Evolutionary conservation across 345 rosid species (phyloP), one percentile per base, ranked within the genome.

Genomic region (Salix udensis): DNA sequence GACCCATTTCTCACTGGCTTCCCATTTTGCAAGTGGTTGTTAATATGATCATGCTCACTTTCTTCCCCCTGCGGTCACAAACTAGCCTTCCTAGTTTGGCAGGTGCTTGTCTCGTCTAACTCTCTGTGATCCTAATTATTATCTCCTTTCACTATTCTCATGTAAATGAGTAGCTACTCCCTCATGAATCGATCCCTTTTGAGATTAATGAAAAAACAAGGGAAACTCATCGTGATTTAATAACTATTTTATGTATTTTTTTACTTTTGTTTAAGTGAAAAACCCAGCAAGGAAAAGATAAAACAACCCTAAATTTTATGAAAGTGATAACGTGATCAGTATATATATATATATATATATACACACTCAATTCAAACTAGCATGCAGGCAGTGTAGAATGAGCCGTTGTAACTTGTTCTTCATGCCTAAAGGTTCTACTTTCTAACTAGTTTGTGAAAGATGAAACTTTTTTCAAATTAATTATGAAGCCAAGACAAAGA

Each of bases 1-100:
- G 50, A 31, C 65, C 78, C 62, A 40, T n/a, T 7, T 40, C 28
- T 65, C 50, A 79, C 72, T 70, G 37, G 34, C 52, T 58, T 65
- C 30, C 31, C 42, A 39, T 21, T 36, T 28, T 5, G 6, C 60
- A 53, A 53, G 60, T 53, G 60, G 24, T 19, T 18, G 24, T 53
- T 21, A 53, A 14, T 15, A 44, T 44, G 18, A 44, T 44, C 13
- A 58, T 58, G 26, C 5, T 10, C 61, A 21, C 61, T 8, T n/a
- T 55, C 61, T 6, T 2, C 13, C 13, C 42, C 44, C 13, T 12
- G 2, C 44, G 44, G 13, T 40, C 44, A 40, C 13, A 40, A 40
- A 12, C 13, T 40, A 13, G 44, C 44, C 44, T 34, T 34, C 6
- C 37, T 4, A 12, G 44, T 12, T 8, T 39, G 12, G 42, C 12